A percentile compares a stretch with the other conserved stretches of the same genome.
These are phyloP conservation scores for Xylaria sp. DNA, from an alignment of 2,329 filamentous ascomycete genomes.

Conservation along the genomic window DNA sequence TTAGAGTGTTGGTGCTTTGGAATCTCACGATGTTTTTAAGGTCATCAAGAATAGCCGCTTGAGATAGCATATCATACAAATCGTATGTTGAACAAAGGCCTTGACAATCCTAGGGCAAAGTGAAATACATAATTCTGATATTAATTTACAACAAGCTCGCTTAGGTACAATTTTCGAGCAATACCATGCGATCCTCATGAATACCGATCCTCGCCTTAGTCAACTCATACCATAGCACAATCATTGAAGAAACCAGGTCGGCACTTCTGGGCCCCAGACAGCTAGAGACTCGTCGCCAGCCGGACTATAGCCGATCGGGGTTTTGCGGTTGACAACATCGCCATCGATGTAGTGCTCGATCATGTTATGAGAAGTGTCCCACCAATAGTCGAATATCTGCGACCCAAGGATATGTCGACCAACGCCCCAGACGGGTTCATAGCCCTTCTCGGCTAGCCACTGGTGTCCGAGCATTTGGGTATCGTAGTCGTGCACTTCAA, in stretches of 20 bases:
- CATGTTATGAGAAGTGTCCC: slow-evolving; percentile 34
- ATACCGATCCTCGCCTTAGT: not conserved
- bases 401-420: slow-evolving; percentile 36
- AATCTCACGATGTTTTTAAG: not conserved
- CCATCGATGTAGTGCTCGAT: slow-evolving; percentile 38
- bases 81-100: not conserved
- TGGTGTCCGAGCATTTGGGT: slow-evolving; percentile 38
- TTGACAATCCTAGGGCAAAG: not conserved
- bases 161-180: not conserved
- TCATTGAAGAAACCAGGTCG: slow-evolving; percentile 32
- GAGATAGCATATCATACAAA: not conserved
- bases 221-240: not conserved
- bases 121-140: not conserved
- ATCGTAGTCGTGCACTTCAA: slow-evolving; percentile 37
- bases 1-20: not conserved
- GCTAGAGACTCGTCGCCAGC: slow-evolving; percentile 35
- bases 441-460: slow-evolving; percentile 31
- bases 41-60: not conserved
- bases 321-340: slow-evolving; percentile 35
- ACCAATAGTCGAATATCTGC: slow-evolving; percentile 39
- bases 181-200: not conserved
- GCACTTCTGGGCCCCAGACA: slow-evolving; percentile 36
- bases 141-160: not conserved
- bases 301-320: slow-evolving; percentile 33
- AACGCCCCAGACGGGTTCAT: slow-evolving; percentile 36